Conservation (phyloP, 73 alveolate genomes). For the Diophrys sp. region DNA sequence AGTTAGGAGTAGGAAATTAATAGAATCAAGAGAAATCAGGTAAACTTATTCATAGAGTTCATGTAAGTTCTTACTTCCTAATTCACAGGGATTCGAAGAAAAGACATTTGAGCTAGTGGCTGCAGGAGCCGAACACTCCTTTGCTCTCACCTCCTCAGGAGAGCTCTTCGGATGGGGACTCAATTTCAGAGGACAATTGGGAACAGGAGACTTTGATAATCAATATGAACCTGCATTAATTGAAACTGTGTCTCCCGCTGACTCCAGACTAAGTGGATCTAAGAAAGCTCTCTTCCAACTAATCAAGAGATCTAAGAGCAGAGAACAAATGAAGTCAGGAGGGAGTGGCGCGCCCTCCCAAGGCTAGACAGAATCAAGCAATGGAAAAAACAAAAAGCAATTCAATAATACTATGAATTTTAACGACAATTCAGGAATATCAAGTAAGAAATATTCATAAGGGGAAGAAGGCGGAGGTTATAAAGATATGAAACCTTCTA, state of each 20-base stretch:
- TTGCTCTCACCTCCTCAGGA: conserved; percentile 59
- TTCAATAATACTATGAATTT: neutral
- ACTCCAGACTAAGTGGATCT: conserved; percentile 5
- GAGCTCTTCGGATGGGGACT: conserved; percentile 88
- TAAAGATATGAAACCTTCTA: conserved; percentile 56
- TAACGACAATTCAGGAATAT: conserved; percentile 1
- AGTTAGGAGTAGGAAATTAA: conserved; percentile 41
- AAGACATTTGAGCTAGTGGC: conserved; percentile 19
- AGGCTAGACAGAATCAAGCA: no score
- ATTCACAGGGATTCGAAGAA: neutral
- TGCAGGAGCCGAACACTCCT: conserved; percentile 78
- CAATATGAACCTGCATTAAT: conserved; percentile 36
- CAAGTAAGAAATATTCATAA: no score
- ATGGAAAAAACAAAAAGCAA: conserved; percentile 10
- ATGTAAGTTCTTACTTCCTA: neutral
- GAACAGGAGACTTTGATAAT: conserved; percentile 67
- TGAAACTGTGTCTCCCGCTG: conserved; percentile 31
- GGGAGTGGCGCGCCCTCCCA: conserved; percentile 20
- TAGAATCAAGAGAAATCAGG: neutral
- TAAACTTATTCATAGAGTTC: neutral
- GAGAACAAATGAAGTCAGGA: conserved; percentile 16
- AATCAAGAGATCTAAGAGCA: conserved; percentile 33
- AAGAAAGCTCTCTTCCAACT: conserved; percentile 19
- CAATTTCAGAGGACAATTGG: conserved; percentile 85
- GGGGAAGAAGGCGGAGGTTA: conserved; percentile 44